These are phyloP conservation scores for Mucuna pruriens DNA, from an alignment of 306 rosid species.

Conservation along the genomic window DNA sequence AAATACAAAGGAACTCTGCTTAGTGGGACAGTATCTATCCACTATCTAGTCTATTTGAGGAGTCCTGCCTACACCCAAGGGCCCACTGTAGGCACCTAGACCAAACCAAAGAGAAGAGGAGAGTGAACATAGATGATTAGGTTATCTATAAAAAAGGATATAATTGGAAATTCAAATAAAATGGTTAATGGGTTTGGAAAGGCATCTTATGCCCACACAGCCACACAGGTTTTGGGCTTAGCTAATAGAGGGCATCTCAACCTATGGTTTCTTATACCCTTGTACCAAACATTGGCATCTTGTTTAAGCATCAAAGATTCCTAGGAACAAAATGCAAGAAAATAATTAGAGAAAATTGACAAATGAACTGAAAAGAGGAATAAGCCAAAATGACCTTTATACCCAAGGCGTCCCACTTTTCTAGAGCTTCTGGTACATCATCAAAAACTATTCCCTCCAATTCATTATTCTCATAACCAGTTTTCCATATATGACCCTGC, in stretches of 20 bases:
- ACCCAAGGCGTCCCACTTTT: conserved; percentile 81
- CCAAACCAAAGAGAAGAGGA: conserved; percentile 34
- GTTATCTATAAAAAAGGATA: conserved; percentile 12
- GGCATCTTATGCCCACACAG: conserved; percentile 29
- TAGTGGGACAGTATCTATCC: conserved; percentile 33
- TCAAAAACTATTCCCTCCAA: conserved; percentile 84
- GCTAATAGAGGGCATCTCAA: conserved; percentile 28
- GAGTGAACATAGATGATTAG: conserved; percentile 17
- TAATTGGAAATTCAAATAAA: conserved; percentile 20
- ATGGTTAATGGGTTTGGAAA: conserved; percentile 28
- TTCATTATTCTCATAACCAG: conserved; percentile 85
- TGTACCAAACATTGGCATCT: conserved; percentile 27
- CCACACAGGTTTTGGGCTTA: not conserved
- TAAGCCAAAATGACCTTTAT: conserved; percentile 64
- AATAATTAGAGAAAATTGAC: conserved; percentile 18
- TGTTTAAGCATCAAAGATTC: conserved; percentile 29
- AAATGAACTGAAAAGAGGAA: conserved; percentile 30
- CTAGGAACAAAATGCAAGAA: conserved; percentile 27
- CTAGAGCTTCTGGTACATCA: conserved; percentile 90
- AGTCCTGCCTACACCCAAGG: conserved; percentile 5
- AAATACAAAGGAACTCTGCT: conserved; percentile 36
- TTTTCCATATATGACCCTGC: conserved; percentile 97
- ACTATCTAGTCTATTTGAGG: conserved; percentile 17
- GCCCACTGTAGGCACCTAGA: conserved; percentile 23
- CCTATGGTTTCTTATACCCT: conserved; percentile 24